Evolutionary conservation across 805 yeast species (phyloP).

Genomic region (Tetrapisispora arboricola): DNA sequence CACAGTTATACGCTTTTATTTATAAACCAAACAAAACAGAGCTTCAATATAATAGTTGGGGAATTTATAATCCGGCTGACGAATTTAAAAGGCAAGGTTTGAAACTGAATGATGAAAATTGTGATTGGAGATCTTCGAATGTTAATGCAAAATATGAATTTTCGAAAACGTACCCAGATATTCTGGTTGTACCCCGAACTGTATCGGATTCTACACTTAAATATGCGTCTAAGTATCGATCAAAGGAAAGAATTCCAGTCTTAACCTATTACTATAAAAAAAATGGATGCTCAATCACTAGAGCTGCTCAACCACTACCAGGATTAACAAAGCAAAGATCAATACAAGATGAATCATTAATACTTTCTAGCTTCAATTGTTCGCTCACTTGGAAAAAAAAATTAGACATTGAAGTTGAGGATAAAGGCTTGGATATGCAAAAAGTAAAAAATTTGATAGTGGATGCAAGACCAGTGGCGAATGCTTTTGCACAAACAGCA

Average conservation of each 20-base stretch:
- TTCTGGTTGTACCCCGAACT: slow-evolving; percentile 58
- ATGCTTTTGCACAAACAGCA: slow-evolving; percentile 94
- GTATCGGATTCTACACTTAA: slow-evolving; percentile 73
- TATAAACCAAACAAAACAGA: slow-evolving; percentile 73
- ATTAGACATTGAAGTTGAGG: not conserved
- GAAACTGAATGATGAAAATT: slow-evolving; percentile 22
- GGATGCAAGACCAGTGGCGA: slow-evolving; percentile 86
- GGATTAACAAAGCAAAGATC: slow-evolving; percentile 84
- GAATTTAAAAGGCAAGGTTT: slow-evolving; percentile 74
- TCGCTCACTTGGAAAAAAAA: no score
- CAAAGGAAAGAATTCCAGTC: slow-evolving; percentile 77
- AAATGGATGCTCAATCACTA: slow-evolving; percentile 67
- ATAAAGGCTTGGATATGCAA: not conserved
- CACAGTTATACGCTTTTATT: slow-evolving; percentile 68
- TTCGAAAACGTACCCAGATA: slow-evolving; percentile 66
- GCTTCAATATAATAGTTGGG: slow-evolving; percentile 50
- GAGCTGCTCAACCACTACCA: slow-evolving; percentile 89
- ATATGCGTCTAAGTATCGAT: slow-evolving; percentile 78
- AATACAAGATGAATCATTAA: slow-evolving; percentile 79
- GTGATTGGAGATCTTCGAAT: slow-evolving; percentile 59
- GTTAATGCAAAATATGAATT: slow-evolving; percentile 57
- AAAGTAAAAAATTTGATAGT: slow-evolving; percentile 55
- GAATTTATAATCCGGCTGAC: slow-evolving; percentile 43
- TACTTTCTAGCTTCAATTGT: slow-evolving; percentile 66
- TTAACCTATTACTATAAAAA: slow-evolving; percentile 62